Percentiles rank a stretch among this genome's conserved stretches.
These are phyloP conservation scores for Dryas alaskensis DNA, from an alignment of 306 rosid genomes.

Conservation along the genomic window DNA sequence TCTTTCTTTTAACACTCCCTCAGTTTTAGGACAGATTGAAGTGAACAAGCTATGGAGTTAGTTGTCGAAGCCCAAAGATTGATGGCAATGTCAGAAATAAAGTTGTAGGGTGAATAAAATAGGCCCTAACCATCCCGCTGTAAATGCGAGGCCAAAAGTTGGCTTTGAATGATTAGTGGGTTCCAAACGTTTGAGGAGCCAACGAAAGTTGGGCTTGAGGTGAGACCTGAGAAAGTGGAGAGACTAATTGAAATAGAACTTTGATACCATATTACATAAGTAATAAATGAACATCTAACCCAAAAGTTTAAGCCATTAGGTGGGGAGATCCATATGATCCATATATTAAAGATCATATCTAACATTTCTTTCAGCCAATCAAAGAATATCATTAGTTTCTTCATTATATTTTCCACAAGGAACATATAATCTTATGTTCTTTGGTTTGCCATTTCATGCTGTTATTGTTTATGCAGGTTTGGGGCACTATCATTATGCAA, in stretches of 20 bases:
- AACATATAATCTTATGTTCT: background rate
- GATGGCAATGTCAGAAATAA: background rate
- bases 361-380: background rate
- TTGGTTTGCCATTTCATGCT: constrained; percentile 19
- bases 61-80: background rate
- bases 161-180: background rate
- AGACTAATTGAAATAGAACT: background rate
- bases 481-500: constrained; percentile 95
- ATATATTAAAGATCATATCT: background rate
- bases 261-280: background rate
- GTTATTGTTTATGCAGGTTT: constrained; percentile 54
- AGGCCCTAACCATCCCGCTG: background rate
- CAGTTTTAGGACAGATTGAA: background rate
- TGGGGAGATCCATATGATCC: background rate
- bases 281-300: background rate
- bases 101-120: background rate
- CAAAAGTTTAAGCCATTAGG: background rate
- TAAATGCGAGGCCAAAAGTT: background rate
- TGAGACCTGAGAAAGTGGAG: background rate
- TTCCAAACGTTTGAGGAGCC: background rate
- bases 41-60: background rate
- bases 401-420: background rate
- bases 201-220: background rate
- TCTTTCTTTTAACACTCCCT: background rate
- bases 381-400: background rate